Percentiles rank a stretch among this genome's conserved stretches.
These are phyloP conservation scores for Saccharomycopsis selenospora DNA, from an alignment of 805 yeast species.

Conservation along the genomic window DNA sequence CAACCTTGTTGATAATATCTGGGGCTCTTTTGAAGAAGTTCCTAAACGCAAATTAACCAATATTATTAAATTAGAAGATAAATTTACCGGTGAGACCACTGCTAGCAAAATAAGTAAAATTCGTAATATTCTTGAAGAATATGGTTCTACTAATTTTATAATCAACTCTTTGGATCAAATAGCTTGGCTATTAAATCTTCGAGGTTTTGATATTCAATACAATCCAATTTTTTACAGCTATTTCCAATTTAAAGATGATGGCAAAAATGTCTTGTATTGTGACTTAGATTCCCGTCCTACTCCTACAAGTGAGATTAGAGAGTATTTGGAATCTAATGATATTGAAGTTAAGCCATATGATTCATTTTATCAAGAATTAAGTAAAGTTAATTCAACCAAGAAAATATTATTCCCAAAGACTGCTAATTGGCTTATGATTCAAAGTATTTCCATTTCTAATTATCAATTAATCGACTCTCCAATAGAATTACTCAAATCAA, in stretches of 20 bases:
- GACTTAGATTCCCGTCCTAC: conserved; percentile 11
- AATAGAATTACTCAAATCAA: conserved; percentile 58
- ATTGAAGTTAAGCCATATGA: conserved; percentile 47
- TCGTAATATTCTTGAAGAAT: conserved; percentile 29
- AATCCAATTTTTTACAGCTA: conserved; percentile 84
- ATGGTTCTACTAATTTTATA: conserved; percentile 41
- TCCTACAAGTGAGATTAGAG: conserved; percentile 26
- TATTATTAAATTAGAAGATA: conserved; percentile 42
- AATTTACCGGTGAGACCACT: conserved; percentile 61
- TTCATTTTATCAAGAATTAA: conserved; percentile 51
- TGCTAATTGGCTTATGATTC: conserved; percentile 63
- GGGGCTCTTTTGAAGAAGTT: conserved; percentile 57
- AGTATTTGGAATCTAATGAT: conserved; percentile 37
- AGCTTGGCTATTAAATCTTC: conserved; percentile 82
- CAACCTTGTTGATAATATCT: conserved; percentile 69
- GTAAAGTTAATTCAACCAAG: conserved; percentile 22
- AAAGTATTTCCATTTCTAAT: conserved; percentile 37
- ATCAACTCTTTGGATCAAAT: conserved; percentile 78
- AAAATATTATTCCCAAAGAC: conserved; percentile 46
- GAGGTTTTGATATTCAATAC: conserved; percentile 77
- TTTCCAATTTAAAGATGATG: conserved; percentile 30
- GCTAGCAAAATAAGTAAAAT: conserved; percentile 49
- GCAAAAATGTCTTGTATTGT: conserved; percentile 10
- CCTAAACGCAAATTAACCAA: conserved; percentile 51
- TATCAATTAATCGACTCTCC: conserved; percentile 47